These are phyloP conservation scores for Neopestalotiopsis sp. DNA, from an alignment of 2,329 filamentous ascomycete species.

Conservation along the genomic window DNA sequence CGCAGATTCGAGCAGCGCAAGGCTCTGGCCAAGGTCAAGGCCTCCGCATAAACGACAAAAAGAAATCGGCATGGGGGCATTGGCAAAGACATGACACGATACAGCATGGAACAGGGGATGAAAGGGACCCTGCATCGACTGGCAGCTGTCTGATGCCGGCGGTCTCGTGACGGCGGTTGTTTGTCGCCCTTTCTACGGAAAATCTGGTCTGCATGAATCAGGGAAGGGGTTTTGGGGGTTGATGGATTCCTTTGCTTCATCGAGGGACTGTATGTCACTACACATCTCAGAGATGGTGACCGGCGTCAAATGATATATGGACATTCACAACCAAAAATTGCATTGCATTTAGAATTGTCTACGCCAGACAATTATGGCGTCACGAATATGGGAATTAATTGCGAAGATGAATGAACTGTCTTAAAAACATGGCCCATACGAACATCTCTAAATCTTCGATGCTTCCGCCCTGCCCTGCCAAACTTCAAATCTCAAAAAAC, in stretches of 20 bases:
- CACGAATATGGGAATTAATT: conserved; percentile 11
- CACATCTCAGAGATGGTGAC: conserved; percentile 50
- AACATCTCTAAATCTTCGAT: conserved; percentile 1
- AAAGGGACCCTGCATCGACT: conserved; percentile 10
- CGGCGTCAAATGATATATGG: conserved; percentile 66
- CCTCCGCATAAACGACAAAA: conserved; percentile 66
- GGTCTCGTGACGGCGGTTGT: conserved; percentile 10
- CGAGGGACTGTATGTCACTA: conserved; percentile 70
- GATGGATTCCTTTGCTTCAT: conserved; percentile 61
- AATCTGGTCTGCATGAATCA: conserved; percentile 23
- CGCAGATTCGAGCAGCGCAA: conserved; percentile 98
- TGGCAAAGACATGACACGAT: conserved; percentile 16
- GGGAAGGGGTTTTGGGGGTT: conserved; percentile 35
- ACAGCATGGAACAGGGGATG: conserved; percentile 17
- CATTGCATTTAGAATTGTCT: conserved; percentile 17
- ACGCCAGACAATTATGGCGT: neutral
- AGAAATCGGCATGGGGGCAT: neutral
- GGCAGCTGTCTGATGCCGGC: conserved; percentile 6
- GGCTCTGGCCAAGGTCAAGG: conserved; percentile 91
- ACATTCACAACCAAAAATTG: conserved; percentile 54
- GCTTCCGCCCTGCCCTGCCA: neutral
- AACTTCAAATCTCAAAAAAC: neutral
- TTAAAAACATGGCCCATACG: neutral
- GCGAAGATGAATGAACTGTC: conserved; percentile 10
- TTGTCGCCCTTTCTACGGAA: conserved; percentile 19